These are phyloP conservation scores for Voacanga thouarsii DNA, from an alignment of 257 asterid genomes.

Conservation along the genomic window DNA sequence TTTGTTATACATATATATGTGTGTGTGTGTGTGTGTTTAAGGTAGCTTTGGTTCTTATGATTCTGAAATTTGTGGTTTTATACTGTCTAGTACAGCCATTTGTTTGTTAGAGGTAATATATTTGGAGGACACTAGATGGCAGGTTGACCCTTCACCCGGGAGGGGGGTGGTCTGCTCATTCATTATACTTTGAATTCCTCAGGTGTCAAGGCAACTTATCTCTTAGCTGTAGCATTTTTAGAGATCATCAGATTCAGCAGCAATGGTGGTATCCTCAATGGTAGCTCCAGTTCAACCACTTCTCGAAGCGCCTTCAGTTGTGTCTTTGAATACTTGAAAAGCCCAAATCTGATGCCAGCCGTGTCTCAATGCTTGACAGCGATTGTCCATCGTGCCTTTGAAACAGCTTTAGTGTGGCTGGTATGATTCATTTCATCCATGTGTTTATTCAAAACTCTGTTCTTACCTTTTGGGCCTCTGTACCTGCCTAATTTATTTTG, in stretches of 20 bases:
- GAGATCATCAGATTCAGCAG: slow-evolving; percentile 97
- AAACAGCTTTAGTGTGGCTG: slow-evolving; percentile 90
- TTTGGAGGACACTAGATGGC: slow-evolving; percentile 7
- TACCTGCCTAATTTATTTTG: neutral
- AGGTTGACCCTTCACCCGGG: neutral
- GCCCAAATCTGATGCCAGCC: slow-evolving; percentile 91
- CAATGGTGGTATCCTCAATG: slow-evolving; percentile 96
- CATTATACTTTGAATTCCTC: slow-evolving; percentile 28
- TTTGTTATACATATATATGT: neutral
- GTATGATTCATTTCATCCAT: slow-evolving; percentile 35
- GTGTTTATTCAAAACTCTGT: neutral
- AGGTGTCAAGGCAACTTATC: slow-evolving; percentile 99
- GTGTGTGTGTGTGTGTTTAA: too few species aligned
- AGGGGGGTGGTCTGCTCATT: slow-evolving; percentile 13
- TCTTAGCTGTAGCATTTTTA: slow-evolving; percentile 91
- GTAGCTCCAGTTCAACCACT: slow-evolving; percentile 56
- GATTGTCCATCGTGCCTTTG: slow-evolving; percentile 86
- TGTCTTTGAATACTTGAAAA: slow-evolving; percentile 90
- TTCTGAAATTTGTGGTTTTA: slow-evolving; percentile 5
- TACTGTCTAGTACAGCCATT: neutral
- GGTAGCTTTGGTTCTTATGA: neutral
- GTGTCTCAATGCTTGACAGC: slow-evolving; percentile 97
- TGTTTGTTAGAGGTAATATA: slow-evolving; percentile 2
- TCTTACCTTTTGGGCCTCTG: slow-evolving; percentile 5
- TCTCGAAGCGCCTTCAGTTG: slow-evolving; percentile 96